Evolutionary conservation across 148 eudicot genomes (phyloP).

Genomic region (Rhododendron henanense): DNA sequence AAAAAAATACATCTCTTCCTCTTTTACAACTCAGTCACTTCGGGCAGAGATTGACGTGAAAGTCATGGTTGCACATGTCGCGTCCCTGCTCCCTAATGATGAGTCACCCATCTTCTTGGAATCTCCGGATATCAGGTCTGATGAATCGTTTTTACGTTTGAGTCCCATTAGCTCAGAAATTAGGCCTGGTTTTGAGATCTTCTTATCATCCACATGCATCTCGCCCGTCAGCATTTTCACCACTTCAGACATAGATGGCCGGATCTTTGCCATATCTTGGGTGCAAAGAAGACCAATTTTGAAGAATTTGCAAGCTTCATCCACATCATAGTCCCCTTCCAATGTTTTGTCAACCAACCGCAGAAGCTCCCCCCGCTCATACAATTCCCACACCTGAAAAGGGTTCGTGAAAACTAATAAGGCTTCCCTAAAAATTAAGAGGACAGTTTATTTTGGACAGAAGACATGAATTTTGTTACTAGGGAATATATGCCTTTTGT

Average conservation of each 20-base stretch:
- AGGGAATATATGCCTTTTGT: background rate
- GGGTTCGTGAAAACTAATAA: background rate
- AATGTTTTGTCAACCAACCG: constrained; percentile 44
- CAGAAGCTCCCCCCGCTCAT: constrained; percentile 30
- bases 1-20: background rate
- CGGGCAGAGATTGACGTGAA: constrained; percentile 53
- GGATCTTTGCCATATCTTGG: constrained; percentile 49
- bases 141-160: constrained; percentile 25
- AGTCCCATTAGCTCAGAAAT: constrained; percentile 27
- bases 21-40: constrained; percentile 22
- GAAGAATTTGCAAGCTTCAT: constrained; percentile 52
- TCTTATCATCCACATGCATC: constrained; percentile 26
- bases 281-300: constrained; percentile 72
- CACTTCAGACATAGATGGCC: constrained; percentile 66
- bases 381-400: constrained; percentile 65
- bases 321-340: constrained; percentile 36
- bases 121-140: constrained; percentile 20
- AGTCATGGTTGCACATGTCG: constrained; percentile 40
- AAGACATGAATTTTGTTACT: background rate
- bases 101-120: constrained; percentile 21
- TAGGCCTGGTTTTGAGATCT: constrained; percentile 44
- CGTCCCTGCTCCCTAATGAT: constrained; percentile 13
- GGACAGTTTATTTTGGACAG: background rate
- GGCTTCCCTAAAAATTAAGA: background rate
- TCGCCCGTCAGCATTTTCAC: constrained; percentile 60